Percentiles rank a stretch among this genome's conserved stretches.
Evolutionary conservation across 805 yeast genomes (phyloP).

Genomic region (Maudiozyma serrabonitensis): DNA sequence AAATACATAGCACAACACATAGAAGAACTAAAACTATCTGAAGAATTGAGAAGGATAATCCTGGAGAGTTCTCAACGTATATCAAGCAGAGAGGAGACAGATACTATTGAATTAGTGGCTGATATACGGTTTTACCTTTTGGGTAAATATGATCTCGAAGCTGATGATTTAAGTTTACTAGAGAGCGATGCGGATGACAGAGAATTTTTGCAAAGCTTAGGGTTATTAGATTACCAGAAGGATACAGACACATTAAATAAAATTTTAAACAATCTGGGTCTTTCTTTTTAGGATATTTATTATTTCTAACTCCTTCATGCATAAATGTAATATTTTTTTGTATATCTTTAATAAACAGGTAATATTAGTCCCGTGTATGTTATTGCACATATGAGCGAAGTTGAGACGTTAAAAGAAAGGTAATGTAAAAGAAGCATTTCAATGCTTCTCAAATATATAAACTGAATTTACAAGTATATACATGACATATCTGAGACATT

Average conservation of each 20-base stretch:
- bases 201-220: slow-evolving; percentile 13
- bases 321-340: too few relatives aligned
- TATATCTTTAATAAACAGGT: too few relatives aligned
- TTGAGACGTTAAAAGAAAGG: too few relatives aligned
- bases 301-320: too few relatives aligned
- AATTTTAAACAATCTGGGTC: slow-evolving; percentile 12
- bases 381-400: neutral
- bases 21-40: slow-evolving; percentile 27
- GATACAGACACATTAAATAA: slow-evolving; percentile 35
- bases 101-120: slow-evolving; percentile 70
- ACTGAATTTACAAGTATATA: too few relatives aligned
- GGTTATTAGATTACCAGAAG: slow-evolving; percentile 15
- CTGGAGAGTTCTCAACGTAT: slow-evolving; percentile 48
- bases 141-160: slow-evolving; percentile 23
- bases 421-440: too few relatives aligned
- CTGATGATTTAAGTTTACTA: slow-evolving; percentile 20
- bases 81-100: slow-evolving; percentile 55
- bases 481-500: too few relatives aligned
- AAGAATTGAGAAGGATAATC: slow-evolving; percentile 32
- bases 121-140: slow-evolving; percentile 59
- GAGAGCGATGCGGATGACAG: slow-evolving; percentile 13
- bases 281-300: neutral
- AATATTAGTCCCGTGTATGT: neutral
- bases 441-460: too few relatives aligned
- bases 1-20: slow-evolving; percentile 45